Percentiles rank a stretch among this genome's conserved stretches.
phyloP scores from a whole-genome alignment of 768 basidiomycete species.

The Boletus rex-veris region DNA sequence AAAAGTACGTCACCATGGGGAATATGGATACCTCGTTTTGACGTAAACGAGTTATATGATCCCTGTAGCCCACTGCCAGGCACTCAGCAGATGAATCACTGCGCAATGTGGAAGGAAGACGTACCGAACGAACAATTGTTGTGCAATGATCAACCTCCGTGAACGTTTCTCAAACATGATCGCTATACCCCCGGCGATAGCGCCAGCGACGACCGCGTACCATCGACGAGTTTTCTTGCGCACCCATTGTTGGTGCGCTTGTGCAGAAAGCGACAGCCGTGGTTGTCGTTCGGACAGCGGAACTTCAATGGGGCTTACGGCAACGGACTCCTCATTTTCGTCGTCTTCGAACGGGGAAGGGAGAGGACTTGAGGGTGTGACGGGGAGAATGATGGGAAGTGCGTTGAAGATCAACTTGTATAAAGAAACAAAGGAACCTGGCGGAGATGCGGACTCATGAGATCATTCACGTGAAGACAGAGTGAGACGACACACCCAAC shows the following conservation, averaged over 20 bases:
- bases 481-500: constrained; percentile 52
- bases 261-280: constrained; percentile 59
- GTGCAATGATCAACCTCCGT: constrained; percentile 65
- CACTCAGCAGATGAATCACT: not conserved
- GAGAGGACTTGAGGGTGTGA: constrained; percentile 21
- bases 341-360: constrained; percentile 33
- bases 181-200: constrained; percentile 66
- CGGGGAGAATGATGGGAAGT: constrained; percentile 66
- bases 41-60: constrained; percentile 76
- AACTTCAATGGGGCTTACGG: constrained; percentile 12
- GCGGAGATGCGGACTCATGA: not conserved
- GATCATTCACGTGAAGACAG: no score
- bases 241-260: constrained; percentile 59
- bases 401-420: constrained; percentile 81
- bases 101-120: not conserved
- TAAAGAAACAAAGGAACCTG: constrained; percentile 71
- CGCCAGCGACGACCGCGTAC: constrained; percentile 79
- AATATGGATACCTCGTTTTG: constrained; percentile 60
- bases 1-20: constrained; percentile 83
- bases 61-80: constrained; percentile 78
- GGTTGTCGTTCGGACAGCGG: constrained; percentile 36
- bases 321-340: constrained; percentile 17
- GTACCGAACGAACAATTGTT: constrained; percentile 84
- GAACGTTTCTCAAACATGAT: constrained; percentile 75
- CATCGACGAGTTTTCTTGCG: constrained; percentile 68